phyloP scores from a whole-genome alignment of 441 rosid genomes.

The Corymbia citriodora region DNA sequence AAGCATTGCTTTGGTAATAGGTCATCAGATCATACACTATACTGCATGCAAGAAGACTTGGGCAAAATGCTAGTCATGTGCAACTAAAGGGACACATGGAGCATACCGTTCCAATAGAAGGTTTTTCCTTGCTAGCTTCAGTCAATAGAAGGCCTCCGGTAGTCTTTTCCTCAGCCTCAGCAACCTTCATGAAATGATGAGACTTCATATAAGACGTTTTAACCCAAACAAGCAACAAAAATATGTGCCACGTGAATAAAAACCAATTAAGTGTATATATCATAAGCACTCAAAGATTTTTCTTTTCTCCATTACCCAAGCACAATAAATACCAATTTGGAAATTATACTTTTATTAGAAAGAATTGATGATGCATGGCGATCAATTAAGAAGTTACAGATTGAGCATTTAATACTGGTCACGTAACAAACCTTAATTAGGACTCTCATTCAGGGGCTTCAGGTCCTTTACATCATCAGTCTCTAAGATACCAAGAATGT shows the following conservation, averaged over 20 bases:
- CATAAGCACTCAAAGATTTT: not conserved
- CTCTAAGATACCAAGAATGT: conserved; percentile 81
- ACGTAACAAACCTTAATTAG: conserved; percentile 52
- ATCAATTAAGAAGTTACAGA: not conserved
- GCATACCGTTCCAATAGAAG: conserved; percentile 80
- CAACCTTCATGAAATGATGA: conserved; percentile 38
- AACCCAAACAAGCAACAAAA: not conserved
- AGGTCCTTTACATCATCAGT: conserved; percentile 90
- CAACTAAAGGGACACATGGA: not conserved
- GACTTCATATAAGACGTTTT: not conserved
- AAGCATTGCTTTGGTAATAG: not conserved
- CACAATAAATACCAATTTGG: not conserved
- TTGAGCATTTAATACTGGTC: not conserved
- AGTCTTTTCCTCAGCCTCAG: conserved; percentile 86
- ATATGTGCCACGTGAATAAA: not conserved
- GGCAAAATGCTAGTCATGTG: not conserved
- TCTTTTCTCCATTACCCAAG: not conserved
- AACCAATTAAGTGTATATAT: not conserved
- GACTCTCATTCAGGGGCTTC: conserved; percentile 83
- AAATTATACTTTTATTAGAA: not conserved
- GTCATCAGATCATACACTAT: not conserved
- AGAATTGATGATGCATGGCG: not conserved
- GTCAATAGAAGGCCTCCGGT: conserved; percentile 90
- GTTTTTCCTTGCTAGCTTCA: conserved; percentile 81
- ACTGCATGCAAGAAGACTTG: not conserved